Evolutionary conservation across 768 basidiomycete genomes (phyloP).

Genomic region (Lentinula guzmanii): DNA sequence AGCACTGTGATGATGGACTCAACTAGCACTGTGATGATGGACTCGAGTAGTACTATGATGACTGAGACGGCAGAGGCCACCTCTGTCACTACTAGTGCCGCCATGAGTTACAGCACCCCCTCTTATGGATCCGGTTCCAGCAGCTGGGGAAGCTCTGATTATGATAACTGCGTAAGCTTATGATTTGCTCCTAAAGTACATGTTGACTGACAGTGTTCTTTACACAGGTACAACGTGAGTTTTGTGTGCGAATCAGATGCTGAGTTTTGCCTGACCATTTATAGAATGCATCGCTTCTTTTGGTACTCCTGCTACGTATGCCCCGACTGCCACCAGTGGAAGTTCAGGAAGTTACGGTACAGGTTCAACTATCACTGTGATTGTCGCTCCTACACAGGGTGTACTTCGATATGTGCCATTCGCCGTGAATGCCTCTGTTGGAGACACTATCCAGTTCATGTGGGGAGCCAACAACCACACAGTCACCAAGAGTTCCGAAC

Average conservation of each 20-base stretch:
- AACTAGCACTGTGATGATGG: background rate
- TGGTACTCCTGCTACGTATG: constrained; percentile 32
- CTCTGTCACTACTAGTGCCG: constrained; percentile 20
- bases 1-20: constrained; percentile 10
- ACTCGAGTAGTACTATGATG: background rate
- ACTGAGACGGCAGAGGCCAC: constrained; percentile 9
- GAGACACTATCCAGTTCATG: constrained; percentile 70
- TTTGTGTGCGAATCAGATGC: background rate
- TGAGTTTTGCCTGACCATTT: background rate
- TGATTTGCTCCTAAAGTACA: background rate
- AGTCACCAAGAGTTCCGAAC: constrained; percentile 70
- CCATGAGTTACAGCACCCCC: constrained; percentile 30
- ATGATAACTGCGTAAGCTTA: constrained; percentile 48
- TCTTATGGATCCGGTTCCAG: constrained; percentile 59
- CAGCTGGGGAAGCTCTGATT: constrained; percentile 51
- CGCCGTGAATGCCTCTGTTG: constrained; percentile 67
- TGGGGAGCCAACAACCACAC: constrained; percentile 81
- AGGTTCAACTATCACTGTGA: constrained; percentile 66
- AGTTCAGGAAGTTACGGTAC: constrained; percentile 29
- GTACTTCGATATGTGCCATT: constrained; percentile 74
- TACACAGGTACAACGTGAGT: constrained; percentile 47
- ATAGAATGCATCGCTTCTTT: constrained; percentile 49
- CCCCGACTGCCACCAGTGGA: constrained; percentile 22
- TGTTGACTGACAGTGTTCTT: background rate
- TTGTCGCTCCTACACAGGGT: constrained; percentile 74